phyloP scores from a whole-genome alignment of 257 asterid genomes.

The Solanum sejunctum region DNA sequence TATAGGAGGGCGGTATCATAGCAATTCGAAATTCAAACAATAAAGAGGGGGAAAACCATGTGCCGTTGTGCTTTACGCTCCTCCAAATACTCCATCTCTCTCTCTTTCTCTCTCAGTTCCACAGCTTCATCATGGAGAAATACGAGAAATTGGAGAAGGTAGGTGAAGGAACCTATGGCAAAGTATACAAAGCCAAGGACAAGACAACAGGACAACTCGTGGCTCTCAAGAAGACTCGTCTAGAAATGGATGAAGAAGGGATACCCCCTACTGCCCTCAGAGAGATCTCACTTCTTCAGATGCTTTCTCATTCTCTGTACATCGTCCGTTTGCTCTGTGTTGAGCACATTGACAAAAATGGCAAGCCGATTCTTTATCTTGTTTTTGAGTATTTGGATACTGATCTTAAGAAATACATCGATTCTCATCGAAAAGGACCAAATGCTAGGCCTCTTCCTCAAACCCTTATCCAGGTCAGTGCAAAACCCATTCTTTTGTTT shows the following conservation, averaged over 20 bases:
- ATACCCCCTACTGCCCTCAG: conserved; percentile 92
- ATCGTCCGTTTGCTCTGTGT: conserved; percentile 82
- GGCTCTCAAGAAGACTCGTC: conserved; percentile 91
- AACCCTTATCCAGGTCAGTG: conserved; percentile 23
- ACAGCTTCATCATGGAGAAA: conserved; percentile 21
- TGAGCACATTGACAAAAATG: conserved; percentile 79
- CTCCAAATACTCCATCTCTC: too few relatives aligned
- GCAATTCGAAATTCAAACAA: conserved; percentile 12
- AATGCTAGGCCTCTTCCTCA: conserved; percentile 64
- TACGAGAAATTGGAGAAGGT: conserved; percentile 95
- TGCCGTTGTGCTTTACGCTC: background rate
- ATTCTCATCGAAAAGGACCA: conserved; percentile 74
- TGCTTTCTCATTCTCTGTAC: conserved; percentile 88
- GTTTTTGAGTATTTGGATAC: conserved; percentile 94
- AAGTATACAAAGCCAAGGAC: conserved; percentile 95
- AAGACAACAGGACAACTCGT: conserved; percentile 77
- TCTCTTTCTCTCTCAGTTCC: background rate
- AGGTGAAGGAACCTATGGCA: conserved; percentile 96
- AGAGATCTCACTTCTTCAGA: conserved; percentile 87
- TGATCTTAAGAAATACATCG: conserved; percentile 78
- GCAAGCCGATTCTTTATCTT: conserved; percentile 80
- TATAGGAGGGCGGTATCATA: background rate
- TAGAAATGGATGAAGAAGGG: conserved; percentile 97
- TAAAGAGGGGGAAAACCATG: conserved; percentile 4
- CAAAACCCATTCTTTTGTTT: background rate